Conservation (phyloP, 768 basidiomycete genomes). For the Leccinum subgranulosum region DNA sequence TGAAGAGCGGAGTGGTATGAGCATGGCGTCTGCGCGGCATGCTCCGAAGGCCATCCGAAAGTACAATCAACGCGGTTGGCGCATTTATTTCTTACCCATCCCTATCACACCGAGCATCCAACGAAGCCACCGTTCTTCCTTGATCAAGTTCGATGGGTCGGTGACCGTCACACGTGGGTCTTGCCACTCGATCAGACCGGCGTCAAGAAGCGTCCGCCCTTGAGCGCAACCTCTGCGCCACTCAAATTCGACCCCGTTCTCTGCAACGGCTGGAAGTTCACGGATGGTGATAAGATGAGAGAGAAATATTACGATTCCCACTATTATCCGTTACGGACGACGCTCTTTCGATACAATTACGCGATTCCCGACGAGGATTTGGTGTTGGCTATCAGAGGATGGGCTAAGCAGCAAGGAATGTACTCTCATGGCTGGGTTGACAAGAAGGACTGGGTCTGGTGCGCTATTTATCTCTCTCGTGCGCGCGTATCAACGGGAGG, state of each 20-base stretch:
- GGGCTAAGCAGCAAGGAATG: constrained; percentile 9
- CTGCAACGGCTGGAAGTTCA: constrained; percentile 20
- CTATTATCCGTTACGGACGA: constrained; percentile 8
- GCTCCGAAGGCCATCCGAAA: constrained; percentile 25
- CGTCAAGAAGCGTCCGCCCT: constrained; percentile 7
- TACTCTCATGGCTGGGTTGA: not conserved
- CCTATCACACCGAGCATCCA: not conserved
- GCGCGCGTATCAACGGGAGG: not conserved
- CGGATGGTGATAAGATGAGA: rapidly evolving
- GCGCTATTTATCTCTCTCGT: not conserved
- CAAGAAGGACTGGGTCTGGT: constrained; percentile 21
- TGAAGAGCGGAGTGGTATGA: constrained; percentile 29
- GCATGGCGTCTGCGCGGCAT: constrained; percentile 3
- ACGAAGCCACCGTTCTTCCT: constrained; percentile 16
- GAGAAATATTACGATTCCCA: not conserved
- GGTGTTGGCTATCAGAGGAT: not conserved
- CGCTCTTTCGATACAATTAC: constrained; percentile 27
- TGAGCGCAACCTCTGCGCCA: constrained; percentile 5
- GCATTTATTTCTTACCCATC: constrained; percentile 3
- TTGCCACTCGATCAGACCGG: constrained; percentile 26
- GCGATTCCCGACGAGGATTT: constrained; percentile 9
- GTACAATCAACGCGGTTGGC: constrained; percentile 36
- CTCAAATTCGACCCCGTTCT: constrained; percentile 15
- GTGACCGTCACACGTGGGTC: constrained; percentile 31
- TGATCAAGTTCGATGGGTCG: constrained; percentile 27